phyloP scores from a whole-genome alignment of 2,329 filamentous ascomycete genomes.

The Talaromyces islandicus region DNA sequence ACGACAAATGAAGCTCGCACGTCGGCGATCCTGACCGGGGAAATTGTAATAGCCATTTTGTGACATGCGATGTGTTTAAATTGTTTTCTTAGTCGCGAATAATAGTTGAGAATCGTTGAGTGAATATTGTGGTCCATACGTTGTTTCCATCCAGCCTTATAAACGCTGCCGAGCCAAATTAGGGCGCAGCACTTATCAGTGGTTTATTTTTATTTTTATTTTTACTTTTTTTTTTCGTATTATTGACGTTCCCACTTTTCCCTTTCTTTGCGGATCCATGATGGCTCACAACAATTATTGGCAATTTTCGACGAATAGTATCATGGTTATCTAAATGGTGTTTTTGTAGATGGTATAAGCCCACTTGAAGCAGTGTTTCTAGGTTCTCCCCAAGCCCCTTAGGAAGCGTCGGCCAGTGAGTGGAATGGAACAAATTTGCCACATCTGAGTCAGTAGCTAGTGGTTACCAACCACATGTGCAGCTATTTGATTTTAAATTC shows the following conservation, averaged over 20 bases:
- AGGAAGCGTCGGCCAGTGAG: neutral
- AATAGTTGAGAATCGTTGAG: neutral
- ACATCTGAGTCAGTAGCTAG: neutral
- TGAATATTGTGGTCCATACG: neutral
- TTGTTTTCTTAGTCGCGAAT: neutral
- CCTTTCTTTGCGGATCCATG: neutral
- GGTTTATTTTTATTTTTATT: neutral
- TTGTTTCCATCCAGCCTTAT: neutral
- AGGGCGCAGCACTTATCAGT: neutral
- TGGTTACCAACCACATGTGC: neutral
- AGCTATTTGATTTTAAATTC: neutral
- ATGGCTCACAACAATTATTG: neutral
- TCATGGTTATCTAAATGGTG: neutral
- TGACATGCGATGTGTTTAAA: neutral
- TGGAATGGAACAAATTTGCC: neutral
- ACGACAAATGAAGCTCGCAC: neutral
- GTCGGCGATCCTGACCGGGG: neutral
- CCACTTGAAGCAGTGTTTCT: neutral
- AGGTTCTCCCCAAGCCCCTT: neutral
- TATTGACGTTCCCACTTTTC: neutral
- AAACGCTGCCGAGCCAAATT: neutral
- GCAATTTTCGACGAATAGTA: neutral
- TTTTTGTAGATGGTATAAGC: neutral
- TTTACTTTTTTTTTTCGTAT: neutral
- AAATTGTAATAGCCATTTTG: conserved; percentile 6